Evolutionary conservation across 1,284 basidiomycete species (phyloP).

Genomic region (Phlebopus sp.): DNA sequence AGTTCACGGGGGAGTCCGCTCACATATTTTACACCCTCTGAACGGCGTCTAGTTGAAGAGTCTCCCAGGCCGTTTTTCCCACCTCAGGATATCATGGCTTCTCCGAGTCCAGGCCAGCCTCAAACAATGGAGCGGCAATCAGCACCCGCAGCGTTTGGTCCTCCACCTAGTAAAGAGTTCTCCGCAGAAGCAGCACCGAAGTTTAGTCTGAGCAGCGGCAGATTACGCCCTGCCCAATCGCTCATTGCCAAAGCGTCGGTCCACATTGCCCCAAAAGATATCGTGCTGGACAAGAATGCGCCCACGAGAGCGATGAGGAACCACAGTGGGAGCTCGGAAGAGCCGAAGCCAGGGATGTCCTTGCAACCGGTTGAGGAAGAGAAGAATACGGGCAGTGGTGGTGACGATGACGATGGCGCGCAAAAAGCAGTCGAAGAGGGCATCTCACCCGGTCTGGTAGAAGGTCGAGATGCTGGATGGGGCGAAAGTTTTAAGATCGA

Average conservation of each 20-base stretch:
- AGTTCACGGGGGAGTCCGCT: conserved; percentile 1
- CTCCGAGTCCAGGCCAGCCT: background rate
- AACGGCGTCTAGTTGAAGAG: conserved; percentile 38
- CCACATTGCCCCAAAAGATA: background rate
- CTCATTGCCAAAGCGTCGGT: background rate
- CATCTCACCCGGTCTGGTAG: background rate
- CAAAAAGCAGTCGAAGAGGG: background rate
- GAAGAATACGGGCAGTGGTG: background rate
- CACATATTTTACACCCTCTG: conserved; percentile 38
- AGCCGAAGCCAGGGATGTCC: background rate
- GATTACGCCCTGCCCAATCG: background rate
- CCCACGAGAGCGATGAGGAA: conserved; percentile 4
- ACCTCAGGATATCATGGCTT: background rate
- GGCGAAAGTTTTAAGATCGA: conserved; percentile 80
- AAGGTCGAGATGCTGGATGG: conserved; percentile 45
- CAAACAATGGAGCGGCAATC: conserved; percentile 30
- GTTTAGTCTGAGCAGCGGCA: background rate
- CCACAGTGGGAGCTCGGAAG: conserved; percentile 8
- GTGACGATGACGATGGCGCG: conserved; percentile 6
- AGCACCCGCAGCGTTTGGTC: conserved; percentile 52
- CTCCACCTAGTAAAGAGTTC: conserved; percentile 34
- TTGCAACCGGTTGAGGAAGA: conserved; percentile 23
- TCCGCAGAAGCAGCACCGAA: conserved; percentile 19
- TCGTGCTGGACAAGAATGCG: conserved; percentile 2
- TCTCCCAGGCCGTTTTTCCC: conserved; percentile 39